These are phyloP conservation scores for Eimeria zaria DNA, from an alignment of 169 alveolate genomes.

Conservation along the genomic window DNA sequence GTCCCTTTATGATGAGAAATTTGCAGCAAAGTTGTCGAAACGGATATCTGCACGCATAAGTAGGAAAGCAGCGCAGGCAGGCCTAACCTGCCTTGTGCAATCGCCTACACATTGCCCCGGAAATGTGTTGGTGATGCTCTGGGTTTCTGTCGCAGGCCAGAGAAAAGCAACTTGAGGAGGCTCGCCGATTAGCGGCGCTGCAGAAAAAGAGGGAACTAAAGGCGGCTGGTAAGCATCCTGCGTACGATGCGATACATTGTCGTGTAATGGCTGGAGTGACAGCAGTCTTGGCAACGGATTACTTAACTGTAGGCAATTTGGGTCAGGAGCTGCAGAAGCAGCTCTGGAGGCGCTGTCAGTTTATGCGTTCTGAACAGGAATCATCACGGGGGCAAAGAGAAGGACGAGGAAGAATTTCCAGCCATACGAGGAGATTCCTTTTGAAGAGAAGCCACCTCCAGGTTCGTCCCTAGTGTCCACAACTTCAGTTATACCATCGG, in stretches of 20 bases:
- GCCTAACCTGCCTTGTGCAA: neutral
- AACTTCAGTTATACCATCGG: neutral
- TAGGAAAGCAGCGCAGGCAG: no score
- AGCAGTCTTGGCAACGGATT: neutral
- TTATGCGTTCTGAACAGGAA: conserved; percentile 25
- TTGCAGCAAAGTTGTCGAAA: neutral
- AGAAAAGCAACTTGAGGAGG: conserved; percentile 97
- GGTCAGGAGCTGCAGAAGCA: neutral
- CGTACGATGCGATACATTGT: neutral
- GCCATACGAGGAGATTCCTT: conserved; percentile 81
- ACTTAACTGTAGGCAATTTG: neutral
- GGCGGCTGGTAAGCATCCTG: conserved; percentile 97
- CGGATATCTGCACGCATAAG: neutral
- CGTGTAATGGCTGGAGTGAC: neutral
- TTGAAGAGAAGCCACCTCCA: conserved; percentile 83
- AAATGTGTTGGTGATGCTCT: neutral
- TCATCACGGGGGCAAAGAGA: conserved; percentile 71
- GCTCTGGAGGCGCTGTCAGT: conserved; percentile 19
- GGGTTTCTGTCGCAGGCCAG: conserved; percentile 91
- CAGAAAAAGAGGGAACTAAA: conserved; percentile 99
- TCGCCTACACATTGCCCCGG: neutral
- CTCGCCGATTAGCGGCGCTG: conserved; percentile 97
- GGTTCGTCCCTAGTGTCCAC: neutral
- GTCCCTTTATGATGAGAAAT: neutral
- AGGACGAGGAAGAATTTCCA: conserved; percentile 71